Conservation (phyloP, 1,284 basidiomycete species). For the Somion occarium region DNA sequence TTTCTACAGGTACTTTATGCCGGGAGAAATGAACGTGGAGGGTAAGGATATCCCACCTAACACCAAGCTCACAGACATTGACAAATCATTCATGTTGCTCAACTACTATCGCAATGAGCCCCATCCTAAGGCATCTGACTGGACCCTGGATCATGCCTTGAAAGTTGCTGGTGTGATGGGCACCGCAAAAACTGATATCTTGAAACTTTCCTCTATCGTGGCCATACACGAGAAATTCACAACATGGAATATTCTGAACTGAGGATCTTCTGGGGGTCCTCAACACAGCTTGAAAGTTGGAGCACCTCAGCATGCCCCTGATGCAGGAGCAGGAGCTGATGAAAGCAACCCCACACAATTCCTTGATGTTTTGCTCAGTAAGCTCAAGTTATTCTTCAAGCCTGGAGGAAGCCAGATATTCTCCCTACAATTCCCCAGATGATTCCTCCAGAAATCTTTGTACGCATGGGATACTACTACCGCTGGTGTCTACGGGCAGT, state of each 20-base stretch:
- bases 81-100: conserved; percentile 8
- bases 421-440: conserved; percentile 22
- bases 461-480: conserved; percentile 21
- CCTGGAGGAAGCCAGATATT: conserved; percentile 19
- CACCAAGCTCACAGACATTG: conserved; percentile 6
- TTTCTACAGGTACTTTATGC: conserved; percentile 7
- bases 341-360: too few species aligned
- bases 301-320: background rate
- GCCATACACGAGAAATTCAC: background rate
- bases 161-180: conserved; percentile 2
- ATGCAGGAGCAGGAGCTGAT: background rate
- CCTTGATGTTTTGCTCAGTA: conserved; percentile 1
- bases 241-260: background rate
- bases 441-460: conserved; percentile 17
- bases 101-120: conserved; percentile 5
- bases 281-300: background rate
- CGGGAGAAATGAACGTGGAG: conserved; percentile 1
- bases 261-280: background rate
- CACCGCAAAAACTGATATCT: background rate
- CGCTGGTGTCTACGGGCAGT: conserved; percentile 21
- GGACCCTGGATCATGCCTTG: conserved; percentile 8
- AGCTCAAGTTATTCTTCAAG: conserved; percentile 19
- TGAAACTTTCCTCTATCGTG: background rate
- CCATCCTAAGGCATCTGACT: conserved; percentile 2
- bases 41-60: conserved; percentile 7